phyloP scores from a whole-genome alignment of 1,139 yeast genomes.

The Hyphopichia pseudoburtonii region DNA sequence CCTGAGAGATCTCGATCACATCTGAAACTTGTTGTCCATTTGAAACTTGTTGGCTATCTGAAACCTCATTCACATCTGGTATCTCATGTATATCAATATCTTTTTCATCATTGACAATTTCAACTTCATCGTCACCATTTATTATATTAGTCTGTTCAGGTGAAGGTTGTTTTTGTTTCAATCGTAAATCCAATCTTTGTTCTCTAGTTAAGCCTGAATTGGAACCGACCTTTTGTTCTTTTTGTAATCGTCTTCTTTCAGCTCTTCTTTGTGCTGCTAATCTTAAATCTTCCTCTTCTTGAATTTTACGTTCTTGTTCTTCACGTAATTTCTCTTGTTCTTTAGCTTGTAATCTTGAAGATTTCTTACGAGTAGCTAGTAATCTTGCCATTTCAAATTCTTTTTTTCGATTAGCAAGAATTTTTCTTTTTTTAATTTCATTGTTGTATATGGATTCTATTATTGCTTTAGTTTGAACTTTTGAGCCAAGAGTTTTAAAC shows the following conservation, averaged over 20 bases:
- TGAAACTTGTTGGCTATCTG: too few species aligned
- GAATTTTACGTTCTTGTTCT: constrained; percentile 26
- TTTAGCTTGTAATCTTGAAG: constrained; percentile 51
- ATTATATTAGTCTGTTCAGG: too few species aligned
- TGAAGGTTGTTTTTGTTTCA: too few species aligned
- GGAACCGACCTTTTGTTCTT: constrained; percentile 17
- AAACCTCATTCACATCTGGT: too few species aligned
- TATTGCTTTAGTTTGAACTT: constrained; percentile 20
- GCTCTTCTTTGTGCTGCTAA: constrained; percentile 37
- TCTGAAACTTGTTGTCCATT: too few species aligned
- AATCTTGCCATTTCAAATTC: constrained; percentile 49
- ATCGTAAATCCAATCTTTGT: constrained; percentile 41
- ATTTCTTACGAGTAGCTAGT: constrained; percentile 49
- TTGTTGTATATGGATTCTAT: constrained; percentile 23
- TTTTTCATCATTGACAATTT: too few species aligned
- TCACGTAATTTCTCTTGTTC: constrained; percentile 47
- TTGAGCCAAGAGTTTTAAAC: constrained; percentile 13
- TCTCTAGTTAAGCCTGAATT: constrained; percentile 37
- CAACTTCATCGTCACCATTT: too few species aligned
- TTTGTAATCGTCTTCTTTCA: constrained; percentile 34
- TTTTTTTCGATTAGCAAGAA: constrained; percentile 41
- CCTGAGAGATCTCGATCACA: too few species aligned
- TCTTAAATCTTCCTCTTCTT: constrained; percentile 30
- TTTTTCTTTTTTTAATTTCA: constrained; percentile 42
- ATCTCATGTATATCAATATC: too few species aligned